These are phyloP conservation scores for Aspergillus neoniger DNA, from an alignment of 2,329 filamentous ascomycete genomes.

Conservation along the genomic window DNA sequence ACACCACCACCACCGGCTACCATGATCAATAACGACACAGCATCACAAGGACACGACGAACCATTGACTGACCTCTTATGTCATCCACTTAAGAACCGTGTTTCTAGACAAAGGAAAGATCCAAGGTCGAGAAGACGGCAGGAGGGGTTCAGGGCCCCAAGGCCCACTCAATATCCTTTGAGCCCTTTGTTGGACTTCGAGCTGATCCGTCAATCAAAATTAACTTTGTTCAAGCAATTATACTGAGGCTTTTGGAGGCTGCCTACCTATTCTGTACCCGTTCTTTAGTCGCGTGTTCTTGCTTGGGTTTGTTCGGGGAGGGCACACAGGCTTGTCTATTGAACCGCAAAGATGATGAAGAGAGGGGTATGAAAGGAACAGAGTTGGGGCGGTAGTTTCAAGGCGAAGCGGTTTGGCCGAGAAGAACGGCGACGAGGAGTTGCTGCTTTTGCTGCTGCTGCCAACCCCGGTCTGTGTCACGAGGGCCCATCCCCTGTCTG, in stretches of 20 bases:
- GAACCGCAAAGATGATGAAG: background rate
- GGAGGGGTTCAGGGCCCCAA: constrained; percentile 14
- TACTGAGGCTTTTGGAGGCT: background rate
- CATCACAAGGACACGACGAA: constrained; percentile 14
- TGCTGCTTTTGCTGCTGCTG: constrained; percentile 1
- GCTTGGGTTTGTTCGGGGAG: background rate
- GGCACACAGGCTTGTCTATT: background rate
- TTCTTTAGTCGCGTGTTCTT: background rate
- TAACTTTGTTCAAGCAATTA: constrained; percentile 5
- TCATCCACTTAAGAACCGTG: constrained; percentile 18
- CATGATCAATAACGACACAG: constrained; percentile 3
- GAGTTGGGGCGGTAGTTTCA: background rate
- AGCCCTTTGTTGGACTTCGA: constrained; percentile 8
- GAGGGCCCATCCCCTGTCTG: constrained; percentile 8
- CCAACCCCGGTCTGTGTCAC: constrained; percentile 9
- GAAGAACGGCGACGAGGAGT: background rate
- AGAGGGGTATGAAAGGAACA: background rate
- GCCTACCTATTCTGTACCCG: background rate
- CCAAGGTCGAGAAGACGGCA: constrained; percentile 16
- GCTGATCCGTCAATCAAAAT: constrained; percentile 2
- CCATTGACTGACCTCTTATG: constrained; percentile 15
- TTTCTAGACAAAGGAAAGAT: constrained; percentile 16
- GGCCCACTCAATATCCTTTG: constrained; percentile 18
- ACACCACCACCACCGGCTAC: background rate
- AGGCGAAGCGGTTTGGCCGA: background rate